Conservation (phyloP, 352 stramenopile species). For the Globisporangium splendens region DNA sequence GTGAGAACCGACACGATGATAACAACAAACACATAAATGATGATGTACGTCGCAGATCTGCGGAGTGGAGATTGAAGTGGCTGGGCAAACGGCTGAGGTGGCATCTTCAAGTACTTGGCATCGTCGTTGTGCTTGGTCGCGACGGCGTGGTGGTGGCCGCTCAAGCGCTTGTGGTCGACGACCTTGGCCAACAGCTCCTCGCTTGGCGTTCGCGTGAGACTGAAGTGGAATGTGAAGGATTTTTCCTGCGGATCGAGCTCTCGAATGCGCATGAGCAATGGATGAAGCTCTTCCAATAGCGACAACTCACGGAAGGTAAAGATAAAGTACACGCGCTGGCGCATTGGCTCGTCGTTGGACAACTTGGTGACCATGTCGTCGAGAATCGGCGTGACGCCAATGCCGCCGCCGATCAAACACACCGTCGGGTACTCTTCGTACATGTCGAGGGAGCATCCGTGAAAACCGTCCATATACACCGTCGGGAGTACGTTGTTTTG, state of each 20-base stretch:
- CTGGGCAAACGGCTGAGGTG: too few species aligned
- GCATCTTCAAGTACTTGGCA: too few species aligned
- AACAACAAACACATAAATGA: neutral
- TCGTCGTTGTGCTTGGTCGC: neutral
- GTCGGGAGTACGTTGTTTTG: conserved; percentile 15
- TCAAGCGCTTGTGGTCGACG: too few species aligned
- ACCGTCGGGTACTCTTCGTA: conserved; percentile 27
- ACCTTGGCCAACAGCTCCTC: neutral
- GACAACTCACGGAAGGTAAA: conserved; percentile 23
- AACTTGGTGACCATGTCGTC: conserved; percentile 16
- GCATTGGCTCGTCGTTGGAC: neutral
- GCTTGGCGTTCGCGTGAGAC: conserved; percentile 12
- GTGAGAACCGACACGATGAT: conserved; percentile 10
- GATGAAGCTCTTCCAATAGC: conserved; percentile 20
- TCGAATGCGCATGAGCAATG: conserved; percentile 10
- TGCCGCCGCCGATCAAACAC: conserved; percentile 22
- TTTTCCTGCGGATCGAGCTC: conserved; percentile 13
- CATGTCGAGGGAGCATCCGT: conserved; percentile 21
- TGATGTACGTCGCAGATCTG: neutral
- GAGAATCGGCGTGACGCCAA: conserved; percentile 27
- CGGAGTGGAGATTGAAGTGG: too few species aligned
- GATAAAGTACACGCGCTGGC: conserved; percentile 18
- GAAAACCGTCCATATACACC: conserved; percentile 33
- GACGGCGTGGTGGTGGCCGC: too few species aligned
- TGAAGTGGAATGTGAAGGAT: conserved; percentile 24